Base-by-base conservation (phyloP, 140 eudicot species). In the Oenanthe javanica region DNA sequence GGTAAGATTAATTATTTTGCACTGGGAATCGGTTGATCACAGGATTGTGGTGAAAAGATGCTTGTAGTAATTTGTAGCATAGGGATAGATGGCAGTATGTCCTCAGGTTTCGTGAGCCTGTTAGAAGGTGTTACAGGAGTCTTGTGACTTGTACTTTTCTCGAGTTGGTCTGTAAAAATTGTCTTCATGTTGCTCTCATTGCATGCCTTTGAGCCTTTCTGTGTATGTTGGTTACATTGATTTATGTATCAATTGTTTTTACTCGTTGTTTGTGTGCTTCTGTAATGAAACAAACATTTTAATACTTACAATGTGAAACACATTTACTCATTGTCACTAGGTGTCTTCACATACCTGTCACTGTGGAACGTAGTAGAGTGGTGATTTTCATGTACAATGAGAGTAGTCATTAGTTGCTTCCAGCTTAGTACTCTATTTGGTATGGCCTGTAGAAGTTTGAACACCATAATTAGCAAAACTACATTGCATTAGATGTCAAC, bases 111-210 rank as follows among this genome's bases (percentile, higher is more conserved):
- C n/a, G n/a, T n/a, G n/a, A n/a, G n/a, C n/a, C n/a, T 80, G 77
- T 52, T 38, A 8, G 74, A 66, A 66, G 59, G 27, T 55, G 55
- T 73, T 69, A 15, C 73, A 40, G 55, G 66, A 72, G 75, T 16
- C 73, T 79, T 66, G 54, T 25, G 48, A 57, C 43, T 67, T n/a
- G 31, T 5, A 9, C 48, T 25, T 79, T 61, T 63, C 50, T 23
- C 21, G 73, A 66, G 73, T 52, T 67, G 48, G 9, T 72, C 36
- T 63, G 73, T 46, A 71, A 38, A 61, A 51, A 25, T 38, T 75
- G 75, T 81, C 76, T 75, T 75, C 4, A 5, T 79, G 49, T 61
- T 55, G 83, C 59, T 74, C 79, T 72, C 42, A 19, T 51, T 45
- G 47, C 49, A 46, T 75, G 64, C 57, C 48, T 38, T 81, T 61